A percentile compares a stretch with the other conserved stretches of the same genome.
Conservation (phyloP, 2,329 filamentous ascomycete species). For the Botrytis squamosa region DNA sequence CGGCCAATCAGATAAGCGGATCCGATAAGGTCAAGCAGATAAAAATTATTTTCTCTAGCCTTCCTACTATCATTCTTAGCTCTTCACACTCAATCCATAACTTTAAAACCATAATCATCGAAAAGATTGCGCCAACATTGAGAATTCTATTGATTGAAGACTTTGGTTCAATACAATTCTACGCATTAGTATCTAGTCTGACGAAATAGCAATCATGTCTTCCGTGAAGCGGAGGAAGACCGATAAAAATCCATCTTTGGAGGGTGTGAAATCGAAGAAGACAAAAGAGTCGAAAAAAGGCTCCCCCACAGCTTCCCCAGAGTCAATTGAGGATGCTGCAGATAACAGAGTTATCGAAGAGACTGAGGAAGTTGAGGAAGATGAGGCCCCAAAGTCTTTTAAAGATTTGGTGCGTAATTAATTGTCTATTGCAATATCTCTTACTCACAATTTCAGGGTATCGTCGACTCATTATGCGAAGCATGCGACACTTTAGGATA, state of each 20-base stretch:
- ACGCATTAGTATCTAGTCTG: neutral
- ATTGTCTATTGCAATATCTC: neutral
- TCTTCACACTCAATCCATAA: neutral
- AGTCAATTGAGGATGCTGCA: slow-evolving; percentile 8
- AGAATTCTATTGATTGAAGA: neutral
- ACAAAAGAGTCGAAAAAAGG: slow-evolving; percentile 23
- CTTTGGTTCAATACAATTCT: neutral
- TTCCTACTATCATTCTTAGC: neutral
- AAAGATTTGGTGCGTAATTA: slow-evolving; percentile 45
- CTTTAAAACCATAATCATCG: no score
- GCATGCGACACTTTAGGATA: slow-evolving; percentile 81
- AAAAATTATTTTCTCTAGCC: slow-evolving; percentile 32
- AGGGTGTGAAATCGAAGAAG: slow-evolving; percentile 26
- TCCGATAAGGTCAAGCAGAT: slow-evolving; percentile 37
- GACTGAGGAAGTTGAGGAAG: slow-evolving; percentile 31
- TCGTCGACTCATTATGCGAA: slow-evolving; percentile 85
- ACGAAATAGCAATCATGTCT: slow-evolving; percentile 30
- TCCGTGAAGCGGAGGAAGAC: slow-evolving; percentile 39
- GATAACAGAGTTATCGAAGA: slow-evolving; percentile 21
- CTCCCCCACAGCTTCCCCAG: slow-evolving; percentile 17
- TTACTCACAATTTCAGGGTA: slow-evolving; percentile 52
- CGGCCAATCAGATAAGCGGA: slow-evolving; percentile 33
- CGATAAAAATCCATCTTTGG: slow-evolving; percentile 28
- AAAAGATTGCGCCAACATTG: neutral
- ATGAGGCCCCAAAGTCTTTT: slow-evolving; percentile 45